phyloP scores from a whole-genome alignment of 257 asterid species.

The Linderniella brevidens region DNA sequence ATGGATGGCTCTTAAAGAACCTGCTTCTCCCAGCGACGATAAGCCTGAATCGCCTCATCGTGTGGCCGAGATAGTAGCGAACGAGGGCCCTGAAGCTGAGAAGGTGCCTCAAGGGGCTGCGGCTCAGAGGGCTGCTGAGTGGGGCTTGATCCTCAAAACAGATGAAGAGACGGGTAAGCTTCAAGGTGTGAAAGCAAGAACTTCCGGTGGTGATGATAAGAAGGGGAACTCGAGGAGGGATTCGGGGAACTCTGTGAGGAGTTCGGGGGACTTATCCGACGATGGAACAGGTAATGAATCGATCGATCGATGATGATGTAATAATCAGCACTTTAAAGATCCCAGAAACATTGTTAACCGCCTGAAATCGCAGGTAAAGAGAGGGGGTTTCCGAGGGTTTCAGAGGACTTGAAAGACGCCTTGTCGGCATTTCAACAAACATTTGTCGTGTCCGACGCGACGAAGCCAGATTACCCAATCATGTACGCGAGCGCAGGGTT shows the following conservation, averaged over 20 bases:
- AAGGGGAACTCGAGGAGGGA: constrained; percentile 32
- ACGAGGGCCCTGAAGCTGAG: too few species aligned
- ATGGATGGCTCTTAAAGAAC: too few species aligned
- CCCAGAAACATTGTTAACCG: too few species aligned
- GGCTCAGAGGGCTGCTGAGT: constrained; percentile 87
- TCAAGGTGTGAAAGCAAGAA: constrained; percentile 79
- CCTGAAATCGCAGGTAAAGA: constrained; percentile 31
- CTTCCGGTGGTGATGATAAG: constrained; percentile 53
- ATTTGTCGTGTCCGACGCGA: constrained; percentile 92
- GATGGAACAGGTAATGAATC: constrained; percentile 34
- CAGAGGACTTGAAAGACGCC: constrained; percentile 81
- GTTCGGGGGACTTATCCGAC: constrained; percentile 64
- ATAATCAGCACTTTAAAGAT: not conserved
- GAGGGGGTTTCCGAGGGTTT: constrained; percentile 46
- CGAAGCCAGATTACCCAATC: constrained; percentile 69
- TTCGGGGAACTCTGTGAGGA: constrained; percentile 59
- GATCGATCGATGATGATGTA: not conserved
- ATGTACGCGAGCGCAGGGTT: constrained; percentile 98
- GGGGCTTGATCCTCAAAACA: constrained; percentile 79
- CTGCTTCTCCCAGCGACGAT: too few species aligned
- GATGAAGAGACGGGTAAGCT: constrained; percentile 72
- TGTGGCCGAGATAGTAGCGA: too few species aligned
- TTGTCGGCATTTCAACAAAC: constrained; percentile 90
- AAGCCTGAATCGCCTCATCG: too few species aligned
- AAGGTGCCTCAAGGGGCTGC: constrained; percentile 27